A percentile compares a stretch with the other conserved stretches of the same genome.
Conservation (phyloP, 306 rosid species). For the Begonia masoniana region DNA sequence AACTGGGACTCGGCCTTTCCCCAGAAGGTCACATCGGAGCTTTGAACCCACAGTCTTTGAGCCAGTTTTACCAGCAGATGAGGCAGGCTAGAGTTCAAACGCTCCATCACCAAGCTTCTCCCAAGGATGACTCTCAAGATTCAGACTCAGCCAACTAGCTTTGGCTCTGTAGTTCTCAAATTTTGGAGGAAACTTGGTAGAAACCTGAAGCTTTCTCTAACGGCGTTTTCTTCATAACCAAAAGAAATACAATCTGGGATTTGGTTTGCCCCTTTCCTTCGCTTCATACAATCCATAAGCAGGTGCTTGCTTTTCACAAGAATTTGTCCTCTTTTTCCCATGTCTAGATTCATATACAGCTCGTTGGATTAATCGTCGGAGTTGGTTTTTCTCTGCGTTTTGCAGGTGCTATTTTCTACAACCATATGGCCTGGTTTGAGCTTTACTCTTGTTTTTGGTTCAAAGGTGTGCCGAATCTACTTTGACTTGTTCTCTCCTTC, state of each 20-base stretch:
- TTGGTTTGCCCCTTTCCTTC: conserved; percentile 51
- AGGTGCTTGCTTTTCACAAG: conserved; percentile 1
- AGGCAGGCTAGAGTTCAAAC: conserved; percentile 68
- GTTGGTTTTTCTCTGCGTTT: conserved; percentile 15
- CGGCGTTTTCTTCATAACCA: conserved; percentile 27
- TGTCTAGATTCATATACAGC: neutral
- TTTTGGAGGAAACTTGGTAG: conserved; percentile 19
- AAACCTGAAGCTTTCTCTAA: conserved; percentile 28
- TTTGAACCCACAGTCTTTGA: conserved; percentile 65
- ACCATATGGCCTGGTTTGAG: conserved; percentile 46
- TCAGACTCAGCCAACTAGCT: conserved; percentile 24
- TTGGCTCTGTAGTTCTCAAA: conserved; percentile 19
- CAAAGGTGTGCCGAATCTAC: conserved; percentile 72
- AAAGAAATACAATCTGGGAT: conserved; percentile 45
- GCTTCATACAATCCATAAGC: conserved; percentile 22
- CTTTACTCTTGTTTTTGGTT: conserved; percentile 47
- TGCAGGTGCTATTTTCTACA: conserved; percentile 71
- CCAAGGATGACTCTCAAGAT: conserved; percentile 90
- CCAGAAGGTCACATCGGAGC: conserved; percentile 94
- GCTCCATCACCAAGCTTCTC: conserved; percentile 46
- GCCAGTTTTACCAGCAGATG: conserved; percentile 94
- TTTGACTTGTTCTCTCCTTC: conserved; percentile 47
- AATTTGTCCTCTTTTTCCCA: neutral
- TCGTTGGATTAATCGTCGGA: neutral
- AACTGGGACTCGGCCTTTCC: conserved; percentile 81